phyloP scores from a whole-genome alignment of 179 eudicot genomes.

The Silene coronaria region DNA sequence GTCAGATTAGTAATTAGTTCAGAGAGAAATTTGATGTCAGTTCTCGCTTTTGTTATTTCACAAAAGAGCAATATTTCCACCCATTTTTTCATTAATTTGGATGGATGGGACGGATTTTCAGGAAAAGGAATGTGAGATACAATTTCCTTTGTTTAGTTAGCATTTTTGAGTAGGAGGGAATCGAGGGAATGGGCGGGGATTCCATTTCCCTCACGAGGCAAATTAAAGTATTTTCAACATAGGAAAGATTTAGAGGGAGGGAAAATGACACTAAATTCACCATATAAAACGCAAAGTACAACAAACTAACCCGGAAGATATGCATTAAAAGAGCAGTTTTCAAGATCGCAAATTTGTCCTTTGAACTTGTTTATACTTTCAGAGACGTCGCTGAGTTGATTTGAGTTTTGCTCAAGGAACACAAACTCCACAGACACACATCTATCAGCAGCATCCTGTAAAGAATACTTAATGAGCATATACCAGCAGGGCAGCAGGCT shows the following conservation, averaged over 20 bases:
- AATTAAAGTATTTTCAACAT: no score
- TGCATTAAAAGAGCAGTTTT: constrained; percentile 63
- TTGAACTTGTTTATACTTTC: constrained; percentile 46
- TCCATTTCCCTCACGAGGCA: no score
- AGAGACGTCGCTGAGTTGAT: constrained; percentile 39
- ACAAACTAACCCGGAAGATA: constrained; percentile 52
- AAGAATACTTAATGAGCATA: constrained; percentile 5
- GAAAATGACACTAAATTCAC: neutral
- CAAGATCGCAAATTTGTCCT: constrained; percentile 63
- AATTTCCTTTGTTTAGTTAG: neutral
- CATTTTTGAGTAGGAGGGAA: neutral
- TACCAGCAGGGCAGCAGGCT: neutral
- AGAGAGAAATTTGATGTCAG: neutral
- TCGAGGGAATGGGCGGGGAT: neutral
- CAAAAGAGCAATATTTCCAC: constrained; percentile 5
- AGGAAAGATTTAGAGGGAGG: no score
- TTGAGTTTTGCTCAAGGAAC: constrained; percentile 58
- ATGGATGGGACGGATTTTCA: neutral
- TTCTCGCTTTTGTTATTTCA: neutral
- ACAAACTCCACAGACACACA: constrained; percentile 68
- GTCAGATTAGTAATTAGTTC: constrained; percentile 1
- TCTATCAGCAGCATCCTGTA: constrained; percentile 72
- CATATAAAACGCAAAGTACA: constrained; percentile 10
- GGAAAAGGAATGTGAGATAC: neutral
- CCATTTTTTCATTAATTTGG: neutral